Base-by-base conservation (phyloP, 257 asterid genomes). In the Striga asiatica region DNA sequence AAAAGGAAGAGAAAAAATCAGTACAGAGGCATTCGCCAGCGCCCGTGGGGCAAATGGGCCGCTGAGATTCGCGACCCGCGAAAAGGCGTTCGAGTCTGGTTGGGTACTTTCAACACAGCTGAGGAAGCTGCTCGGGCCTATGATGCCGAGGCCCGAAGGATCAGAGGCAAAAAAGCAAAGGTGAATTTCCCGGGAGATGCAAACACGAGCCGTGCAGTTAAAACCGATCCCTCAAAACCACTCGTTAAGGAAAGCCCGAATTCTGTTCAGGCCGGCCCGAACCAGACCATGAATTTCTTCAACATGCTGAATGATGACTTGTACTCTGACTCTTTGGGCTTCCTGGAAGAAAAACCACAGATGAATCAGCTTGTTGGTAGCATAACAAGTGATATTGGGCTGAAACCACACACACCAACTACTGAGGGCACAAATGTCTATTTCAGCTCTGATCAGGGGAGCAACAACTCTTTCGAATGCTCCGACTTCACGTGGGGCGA, bases 21-120 rank as follows among this genome's bases (percentile, higher is more conserved):
- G 58, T 92, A 84, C 51, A 67, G 99, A 67, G 99, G 99, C 23
- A 92, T 92, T 65, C 76, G 99, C 45, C 99, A 92, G 51, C 92
- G 99, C 8, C 99, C 99, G 7, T 92, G 97, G 99, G 99, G 99
- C 16, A 92, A 88, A 72, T 92, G 99, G 99, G 99, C 99, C 0
- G 97, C 99, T 68, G 99, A 92, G 81, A 92, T 92, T 18, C 97
- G 99, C 39, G 99, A 92, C 45, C 99, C 99, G 0, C 75, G 81
- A 58, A 92, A 92, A 69, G 99, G 99, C 11, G 95, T 88, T 43
- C 80, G 99, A 1, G 97, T 92, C 39, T 92, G 99, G 99, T 95
- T 92, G 19, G 99, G 99, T 41, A 92, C 99, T 24, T 92, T 76
- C 37, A 88, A 85, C 69, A 84, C 99, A 38, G 97, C 99, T 5